Percentiles rank a stretch among this genome's conserved stretches.
These are phyloP conservation scores for Sisymbrium altissimum DNA, from an alignment of 345 rosid species.

Conservation along the genomic window DNA sequence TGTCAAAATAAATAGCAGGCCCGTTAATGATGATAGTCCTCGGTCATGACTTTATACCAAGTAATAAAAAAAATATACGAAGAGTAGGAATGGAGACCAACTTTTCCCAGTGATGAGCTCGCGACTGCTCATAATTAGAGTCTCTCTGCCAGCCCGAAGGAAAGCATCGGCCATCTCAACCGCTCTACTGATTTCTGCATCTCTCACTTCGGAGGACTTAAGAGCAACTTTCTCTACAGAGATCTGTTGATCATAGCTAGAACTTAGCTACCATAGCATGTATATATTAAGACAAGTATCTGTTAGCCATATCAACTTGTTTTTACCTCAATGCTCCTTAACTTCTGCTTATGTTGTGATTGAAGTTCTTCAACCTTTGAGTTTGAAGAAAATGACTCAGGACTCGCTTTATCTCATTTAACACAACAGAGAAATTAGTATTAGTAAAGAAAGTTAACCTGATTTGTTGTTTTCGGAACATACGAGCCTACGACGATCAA, in stretches of 20 bases:
- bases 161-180: slow-evolving; percentile 72
- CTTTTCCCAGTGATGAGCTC: slow-evolving; percentile 86
- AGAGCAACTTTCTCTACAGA: slow-evolving; percentile 87
- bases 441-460: slow-evolving; percentile 59
- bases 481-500: slow-evolving; percentile 92
- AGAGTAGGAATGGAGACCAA: slow-evolving; percentile 29
- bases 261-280: slow-evolving; percentile 18
- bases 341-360: slow-evolving; percentile 50
- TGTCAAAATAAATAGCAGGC: slow-evolving; percentile 34
- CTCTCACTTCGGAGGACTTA: slow-evolving; percentile 62
- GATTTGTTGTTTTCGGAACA: slow-evolving; percentile 95
- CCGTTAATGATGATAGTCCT: slow-evolving; percentile 9
- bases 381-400: slow-evolving; percentile 8
- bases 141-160: slow-evolving; percentile 61
- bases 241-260: slow-evolving; percentile 45
- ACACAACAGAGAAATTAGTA: slow-evolving; percentile 15
- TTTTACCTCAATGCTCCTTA: slow-evolving; percentile 77
- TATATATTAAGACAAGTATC: not conserved
- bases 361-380: slow-evolving; percentile 83
- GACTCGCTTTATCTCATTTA: slow-evolving; percentile 1
- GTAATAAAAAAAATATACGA: not conserved
- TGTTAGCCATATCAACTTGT: not conserved
- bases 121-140: slow-evolving; percentile 91
- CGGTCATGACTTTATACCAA: not conserved
- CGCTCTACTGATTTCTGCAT: slow-evolving; percentile 68